Evolutionary conservation across 139 green algal species (phyloP).

Genomic region (Ettlia oleoabundans): DNA sequence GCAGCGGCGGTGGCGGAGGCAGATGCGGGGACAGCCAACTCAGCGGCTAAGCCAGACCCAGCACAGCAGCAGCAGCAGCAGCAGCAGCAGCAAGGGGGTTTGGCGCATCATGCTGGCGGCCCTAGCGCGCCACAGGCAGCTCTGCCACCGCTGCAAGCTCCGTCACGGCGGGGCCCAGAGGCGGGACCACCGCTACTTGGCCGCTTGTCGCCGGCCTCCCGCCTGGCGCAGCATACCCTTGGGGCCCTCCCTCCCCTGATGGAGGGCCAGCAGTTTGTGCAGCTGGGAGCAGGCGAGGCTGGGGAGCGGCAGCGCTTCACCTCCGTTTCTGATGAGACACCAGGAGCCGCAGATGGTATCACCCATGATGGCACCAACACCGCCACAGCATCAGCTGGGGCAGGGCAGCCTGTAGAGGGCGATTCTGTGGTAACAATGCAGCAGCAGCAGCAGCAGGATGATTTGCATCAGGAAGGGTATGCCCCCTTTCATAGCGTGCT

Average conservation of each 20-base stretch:
- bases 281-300: too few species aligned
- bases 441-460: background rate
- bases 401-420: background rate
- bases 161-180: too few species aligned
- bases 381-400: background rate
- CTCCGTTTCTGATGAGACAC: too few species aligned
- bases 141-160: background rate
- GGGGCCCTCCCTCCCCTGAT: too few species aligned
- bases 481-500: slow-evolving; percentile 1
- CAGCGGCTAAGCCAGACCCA: background rate
- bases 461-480: background rate
- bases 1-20: background rate
- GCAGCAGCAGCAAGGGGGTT: background rate
- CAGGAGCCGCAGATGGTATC: too few species aligned
- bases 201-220: too few species aligned
- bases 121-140: background rate
- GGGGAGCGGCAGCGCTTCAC: too few species aligned
- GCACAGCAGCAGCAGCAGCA: background rate
- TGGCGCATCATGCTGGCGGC: background rate
- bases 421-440: background rate
- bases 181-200: too few species aligned
- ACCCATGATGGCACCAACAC: background rate
- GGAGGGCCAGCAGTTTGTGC: too few species aligned
- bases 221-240: too few species aligned
- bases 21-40: background rate